These are phyloP conservation scores for Thinopyrum elongatum DNA, from an alignment of 176 grass and related monocot genomes.

Conservation along the genomic window DNA sequence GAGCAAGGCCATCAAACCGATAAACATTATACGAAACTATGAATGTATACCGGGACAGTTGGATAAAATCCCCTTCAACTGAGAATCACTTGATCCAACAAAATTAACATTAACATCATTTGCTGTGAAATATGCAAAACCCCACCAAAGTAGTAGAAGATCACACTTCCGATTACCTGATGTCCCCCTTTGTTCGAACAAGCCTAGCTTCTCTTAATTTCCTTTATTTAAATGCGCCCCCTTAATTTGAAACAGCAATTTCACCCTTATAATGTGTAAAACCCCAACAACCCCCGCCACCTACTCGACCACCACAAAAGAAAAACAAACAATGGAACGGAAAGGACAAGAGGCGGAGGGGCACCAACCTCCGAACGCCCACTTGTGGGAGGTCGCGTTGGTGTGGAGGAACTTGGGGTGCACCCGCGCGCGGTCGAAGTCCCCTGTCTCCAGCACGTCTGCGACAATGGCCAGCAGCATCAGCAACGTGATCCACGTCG, in stretches of 20 bases:
- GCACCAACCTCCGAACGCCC: conserved; percentile 86
- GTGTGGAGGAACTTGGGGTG: conserved; percentile 97
- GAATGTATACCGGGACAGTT: not conserved
- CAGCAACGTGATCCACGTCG: not conserved
- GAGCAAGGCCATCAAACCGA: not conserved
- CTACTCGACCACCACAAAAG: not conserved
- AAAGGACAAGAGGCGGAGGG: not conserved
- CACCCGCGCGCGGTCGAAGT: conserved; percentile 84
- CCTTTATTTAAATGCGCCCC: not conserved
- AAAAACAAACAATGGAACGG: not conserved
- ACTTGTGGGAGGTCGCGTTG: conserved; percentile 92
- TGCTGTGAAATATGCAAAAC: not conserved
- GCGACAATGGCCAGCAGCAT: not conserved
- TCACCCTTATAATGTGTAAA: not conserved
- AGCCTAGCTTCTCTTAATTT: not conserved
- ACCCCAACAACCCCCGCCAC: not conserved
- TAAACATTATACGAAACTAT: not conserved
- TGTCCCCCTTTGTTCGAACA: not conserved
- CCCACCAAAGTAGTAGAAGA: conserved; percentile 1
- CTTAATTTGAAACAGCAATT: not conserved
- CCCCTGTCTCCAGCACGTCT: conserved; percentile 55
- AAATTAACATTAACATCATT: not conserved
- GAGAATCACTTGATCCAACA: not conserved
- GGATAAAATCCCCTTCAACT: not conserved
- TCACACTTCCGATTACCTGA: not conserved